Evolutionary conservation across 1,284 basidiomycete species (phyloP), one percentile per base, ranked within the genome.

Genomic region (Apiotrichum akiyoshidainum): DNA sequence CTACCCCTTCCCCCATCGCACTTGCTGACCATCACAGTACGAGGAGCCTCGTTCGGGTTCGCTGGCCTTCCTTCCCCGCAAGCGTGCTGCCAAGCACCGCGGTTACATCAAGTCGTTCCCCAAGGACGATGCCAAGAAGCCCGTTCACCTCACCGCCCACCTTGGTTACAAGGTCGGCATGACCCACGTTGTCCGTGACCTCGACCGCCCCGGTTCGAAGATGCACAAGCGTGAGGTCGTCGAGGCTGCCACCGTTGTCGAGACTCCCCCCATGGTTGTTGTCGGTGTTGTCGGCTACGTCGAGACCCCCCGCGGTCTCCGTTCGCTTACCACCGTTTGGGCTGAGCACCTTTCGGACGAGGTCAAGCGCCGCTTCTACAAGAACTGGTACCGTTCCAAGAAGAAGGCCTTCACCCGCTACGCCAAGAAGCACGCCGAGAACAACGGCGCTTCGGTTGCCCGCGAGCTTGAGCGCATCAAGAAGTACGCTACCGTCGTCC

Each of bases 361-460:
- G 80, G 81, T 99, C 51, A 98, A 96, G 83, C 91, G 96, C 78
- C 87, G 96, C 74, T 98, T 99, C 89, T 97, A 98, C 90, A 97
- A 95, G 87, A 99, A 98, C 87, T 99, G 96, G 96, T 99, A 99
- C 86, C 88, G 92, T 73, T 95, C 92, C 63, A 99, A 99, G 90
- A 99, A 98, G 87, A 99, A 99, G 88, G 95, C 95, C 50, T 98
- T 98, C 86, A 98, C 95, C 74, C 81, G 82, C 75, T 77, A 98
- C 82, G 95, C 95, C 79, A 97, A 97, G 89, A 98, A 97, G 85
- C 90, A 96, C 81, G 90, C 94, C 58, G 95, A 98, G 81, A 90
- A 92, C 78, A 86, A 86, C 75, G 92, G 92, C 77, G 92, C 93
- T 80, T 91, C 91, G 57, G 86, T 92, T 75, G 83, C 87, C 66